Conservation (phyloP, 2,329 filamentous ascomycete species). For the Mycocentrospora acerina region DNA sequence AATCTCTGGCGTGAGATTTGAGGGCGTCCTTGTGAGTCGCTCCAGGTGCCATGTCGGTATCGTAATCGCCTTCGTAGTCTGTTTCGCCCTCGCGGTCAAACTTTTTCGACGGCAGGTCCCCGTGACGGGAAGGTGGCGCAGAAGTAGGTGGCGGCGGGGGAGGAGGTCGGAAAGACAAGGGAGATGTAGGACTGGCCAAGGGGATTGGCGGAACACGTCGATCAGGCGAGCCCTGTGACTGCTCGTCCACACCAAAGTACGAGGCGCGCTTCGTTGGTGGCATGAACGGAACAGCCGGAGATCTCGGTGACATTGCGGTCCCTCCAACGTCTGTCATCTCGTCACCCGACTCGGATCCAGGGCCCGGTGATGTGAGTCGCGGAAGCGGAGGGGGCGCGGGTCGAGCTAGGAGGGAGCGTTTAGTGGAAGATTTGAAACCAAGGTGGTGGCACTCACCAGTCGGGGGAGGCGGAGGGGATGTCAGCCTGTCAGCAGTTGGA, state of each 20-base stretch:
- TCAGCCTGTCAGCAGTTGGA: conserved; percentile 23
- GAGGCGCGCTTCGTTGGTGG: conserved; percentile 43
- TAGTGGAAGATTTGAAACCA: neutral
- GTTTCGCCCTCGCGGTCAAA: conserved; percentile 76
- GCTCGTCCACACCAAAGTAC: conserved; percentile 44
- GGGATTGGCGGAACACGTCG: conserved; percentile 58
- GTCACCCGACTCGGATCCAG: conserved; percentile 86
- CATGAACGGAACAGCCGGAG: conserved; percentile 28
- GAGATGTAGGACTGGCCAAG: conserved; percentile 38
- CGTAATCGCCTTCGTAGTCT: conserved; percentile 96
- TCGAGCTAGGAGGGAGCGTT: conserved; percentile 54
- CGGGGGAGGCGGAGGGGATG: conserved; percentile 36
- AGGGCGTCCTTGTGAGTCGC: conserved; percentile 92
- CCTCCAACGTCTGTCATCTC: conserved; percentile 59
- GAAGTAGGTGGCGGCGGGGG: conserved; percentile 50
- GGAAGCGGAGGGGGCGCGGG: conserved; percentile 59
- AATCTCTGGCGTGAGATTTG: conserved; percentile 76
- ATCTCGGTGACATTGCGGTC: conserved; percentile 30
- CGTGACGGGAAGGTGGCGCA: conserved; percentile 42
- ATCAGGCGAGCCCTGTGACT: conserved; percentile 25
- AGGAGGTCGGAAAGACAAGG: conserved; percentile 43
- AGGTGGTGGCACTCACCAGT: conserved; percentile 26
- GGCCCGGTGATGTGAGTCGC: conserved; percentile 64
- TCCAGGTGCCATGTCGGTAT: conserved; percentile 93
- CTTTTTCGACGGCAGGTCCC: conserved; percentile 30